Evolutionary conservation across 768 basidiomycete genomes (phyloP).

Genomic region (Mycena olivaceomarginata): DNA sequence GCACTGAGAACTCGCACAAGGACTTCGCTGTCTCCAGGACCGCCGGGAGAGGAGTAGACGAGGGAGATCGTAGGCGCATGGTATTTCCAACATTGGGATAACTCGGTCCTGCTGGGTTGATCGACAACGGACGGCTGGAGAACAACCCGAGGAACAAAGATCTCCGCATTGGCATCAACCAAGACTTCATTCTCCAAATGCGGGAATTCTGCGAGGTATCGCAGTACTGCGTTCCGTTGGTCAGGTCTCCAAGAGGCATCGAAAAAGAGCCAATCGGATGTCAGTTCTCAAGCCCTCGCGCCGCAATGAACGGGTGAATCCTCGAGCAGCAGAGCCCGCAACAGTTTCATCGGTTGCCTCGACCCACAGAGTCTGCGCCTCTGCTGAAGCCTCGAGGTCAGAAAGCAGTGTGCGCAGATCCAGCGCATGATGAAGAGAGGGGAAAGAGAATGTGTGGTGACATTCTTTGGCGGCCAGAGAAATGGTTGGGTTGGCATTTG

Average conservation of each 20-base stretch:
- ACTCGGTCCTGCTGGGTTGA: background rate
- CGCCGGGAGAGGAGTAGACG: background rate
- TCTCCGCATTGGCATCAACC: background rate
- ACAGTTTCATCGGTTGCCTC: background rate
- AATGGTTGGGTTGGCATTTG: background rate
- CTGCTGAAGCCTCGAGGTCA: background rate
- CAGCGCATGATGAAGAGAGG: background rate
- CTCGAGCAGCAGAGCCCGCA: slow-evolving; percentile 6
- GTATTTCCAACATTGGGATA: background rate
- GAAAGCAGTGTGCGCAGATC: background rate
- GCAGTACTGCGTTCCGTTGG: background rate
- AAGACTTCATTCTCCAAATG: background rate
- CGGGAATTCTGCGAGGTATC: background rate
- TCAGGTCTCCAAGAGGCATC: slow-evolving; percentile 3
- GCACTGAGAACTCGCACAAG: slow-evolving; percentile 4
- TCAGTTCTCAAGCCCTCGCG: background rate
- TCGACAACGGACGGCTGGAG: background rate
- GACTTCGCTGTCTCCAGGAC: background rate
- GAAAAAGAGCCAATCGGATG: slow-evolving; percentile 11
- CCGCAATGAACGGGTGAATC: slow-evolving; percentile 14
- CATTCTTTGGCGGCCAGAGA: background rate
- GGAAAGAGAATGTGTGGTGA: background rate
- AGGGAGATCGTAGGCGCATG: background rate
- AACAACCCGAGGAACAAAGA: slow-evolving; percentile 8
- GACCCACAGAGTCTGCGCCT: slow-evolving; percentile 12